Conservation (phyloP, 2,329 filamentous ascomycete species). For the Fusarium napiforme region DNA sequence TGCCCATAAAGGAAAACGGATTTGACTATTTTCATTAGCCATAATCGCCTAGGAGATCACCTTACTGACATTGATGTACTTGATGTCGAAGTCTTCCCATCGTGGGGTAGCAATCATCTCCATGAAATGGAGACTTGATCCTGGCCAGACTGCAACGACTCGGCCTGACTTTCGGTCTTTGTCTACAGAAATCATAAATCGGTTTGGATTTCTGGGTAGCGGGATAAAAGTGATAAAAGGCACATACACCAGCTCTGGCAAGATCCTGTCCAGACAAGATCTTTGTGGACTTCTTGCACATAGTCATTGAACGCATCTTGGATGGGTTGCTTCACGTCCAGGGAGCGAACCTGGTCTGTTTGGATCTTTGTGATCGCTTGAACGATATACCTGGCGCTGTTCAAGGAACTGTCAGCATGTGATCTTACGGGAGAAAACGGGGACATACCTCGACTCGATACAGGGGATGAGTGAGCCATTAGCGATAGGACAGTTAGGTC, state of each 20-base stretch:
- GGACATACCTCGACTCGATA: neutral
- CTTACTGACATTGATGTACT: neutral
- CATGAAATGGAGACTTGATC: neutral
- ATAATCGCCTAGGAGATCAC: fast-evolving
- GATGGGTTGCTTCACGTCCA: neutral
- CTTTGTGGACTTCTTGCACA: neutral
- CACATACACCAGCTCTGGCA: neutral
- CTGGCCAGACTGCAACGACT: neutral
- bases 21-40: neutral
- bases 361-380: neutral
- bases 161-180: neutral
- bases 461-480: neutral
- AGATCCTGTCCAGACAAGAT: neutral
- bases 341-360: neutral
- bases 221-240: too few relatives aligned
- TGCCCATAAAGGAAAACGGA: neutral
- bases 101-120: neutral
- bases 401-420: neutral
- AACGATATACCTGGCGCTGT: neutral
- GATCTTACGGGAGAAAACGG: neutral
- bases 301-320: neutral
- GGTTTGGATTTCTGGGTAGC: fast-evolving
- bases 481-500: neutral
- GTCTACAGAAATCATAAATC: neutral
- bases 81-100: neutral